Evolutionary conservation across 1,139 yeast species (phyloP).

Genomic region (Candida smagusa): DNA sequence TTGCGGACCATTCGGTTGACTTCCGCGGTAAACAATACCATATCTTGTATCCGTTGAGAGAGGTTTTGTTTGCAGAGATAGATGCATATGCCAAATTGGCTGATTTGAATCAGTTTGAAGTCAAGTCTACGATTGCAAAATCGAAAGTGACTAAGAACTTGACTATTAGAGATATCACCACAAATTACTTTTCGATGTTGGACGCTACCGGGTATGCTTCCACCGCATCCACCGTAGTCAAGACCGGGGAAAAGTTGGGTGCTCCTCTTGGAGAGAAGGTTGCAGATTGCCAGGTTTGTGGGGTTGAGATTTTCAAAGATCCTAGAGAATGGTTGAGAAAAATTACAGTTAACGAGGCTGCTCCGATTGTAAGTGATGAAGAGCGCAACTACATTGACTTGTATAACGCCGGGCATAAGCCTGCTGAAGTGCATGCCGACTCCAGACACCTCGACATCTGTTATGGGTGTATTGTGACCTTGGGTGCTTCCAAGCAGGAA

Average conservation of each 20-base stretch:
- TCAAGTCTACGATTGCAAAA: slow-evolving; percentile 22
- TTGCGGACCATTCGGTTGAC: slow-evolving; percentile 44
- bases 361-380: slow-evolving; percentile 46
- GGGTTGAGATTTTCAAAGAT: slow-evolving; percentile 46
- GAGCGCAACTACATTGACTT: slow-evolving; percentile 39
- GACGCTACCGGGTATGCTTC: slow-evolving; percentile 81
- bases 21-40: slow-evolving; percentile 31
- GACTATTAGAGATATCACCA: slow-evolving; percentile 77
- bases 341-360: slow-evolving; percentile 66
- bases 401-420: slow-evolving; percentile 11
- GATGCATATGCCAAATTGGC: slow-evolving; percentile 46
- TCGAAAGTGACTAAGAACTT: slow-evolving; percentile 56
- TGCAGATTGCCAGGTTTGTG: slow-evolving; percentile 51
- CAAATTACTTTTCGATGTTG: slow-evolving; percentile 67
- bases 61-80: slow-evolving; percentile 66
- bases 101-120: slow-evolving; percentile 21
- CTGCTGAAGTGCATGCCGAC: background rate
- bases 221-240: slow-evolving; percentile 88
- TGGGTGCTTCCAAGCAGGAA: slow-evolving; percentile 41
- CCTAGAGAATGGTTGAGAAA: slow-evolving; percentile 68
- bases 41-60: slow-evolving; percentile 69
- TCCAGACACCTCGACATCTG: slow-evolving; percentile 44
- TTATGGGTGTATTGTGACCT: slow-evolving; percentile 73
- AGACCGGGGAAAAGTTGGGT: slow-evolving; percentile 79
- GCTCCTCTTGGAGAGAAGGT: slow-evolving; percentile 38